Evolutionary conservation across 2,329 filamentous ascomycete genomes (phyloP).

Genomic region (Aspergillus japonicus): DNA sequence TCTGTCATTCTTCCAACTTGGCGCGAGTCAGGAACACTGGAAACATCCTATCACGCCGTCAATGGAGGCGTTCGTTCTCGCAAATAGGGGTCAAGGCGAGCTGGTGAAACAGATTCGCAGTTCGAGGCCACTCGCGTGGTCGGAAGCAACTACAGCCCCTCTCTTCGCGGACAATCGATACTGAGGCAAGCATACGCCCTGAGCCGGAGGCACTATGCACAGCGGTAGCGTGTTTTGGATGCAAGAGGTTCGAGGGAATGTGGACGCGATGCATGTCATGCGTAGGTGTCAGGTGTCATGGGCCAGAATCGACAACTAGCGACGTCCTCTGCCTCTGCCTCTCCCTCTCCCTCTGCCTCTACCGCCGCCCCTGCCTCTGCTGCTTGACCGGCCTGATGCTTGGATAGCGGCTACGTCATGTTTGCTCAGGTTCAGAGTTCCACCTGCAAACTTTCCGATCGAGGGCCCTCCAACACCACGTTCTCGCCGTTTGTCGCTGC

Average conservation of each 20-base stretch:
- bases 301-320: conserved; percentile 13
- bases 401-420: conserved; percentile 69
- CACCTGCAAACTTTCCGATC: conserved; percentile 76
- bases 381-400: conserved; percentile 14
- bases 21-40: neutral
- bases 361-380: conserved; percentile 14
- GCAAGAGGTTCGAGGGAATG: neutral
- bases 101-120: conserved; percentile 9
- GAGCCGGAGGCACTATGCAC: neutral
- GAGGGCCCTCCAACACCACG: conserved; percentile 71
- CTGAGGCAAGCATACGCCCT: neutral
- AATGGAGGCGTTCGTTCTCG: conserved; percentile 1
- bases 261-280: neutral
- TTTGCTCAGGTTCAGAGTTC: conserved; percentile 74
- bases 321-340: conserved; percentile 28
- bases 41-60: conserved; percentile 3
- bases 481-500: conserved; percentile 49
- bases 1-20: neutral
- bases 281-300: neutral
- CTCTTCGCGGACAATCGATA: neutral
- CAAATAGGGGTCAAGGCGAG: conserved; percentile 1
- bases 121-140: conserved; percentile 1
- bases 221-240: neutral
- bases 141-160: conserved; percentile 2
- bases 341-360: conserved; percentile 3